These are phyloP conservation scores for Gyrodon lividus DNA, from an alignment of 768 basidiomycete genomes.

Conservation along the genomic window DNA sequence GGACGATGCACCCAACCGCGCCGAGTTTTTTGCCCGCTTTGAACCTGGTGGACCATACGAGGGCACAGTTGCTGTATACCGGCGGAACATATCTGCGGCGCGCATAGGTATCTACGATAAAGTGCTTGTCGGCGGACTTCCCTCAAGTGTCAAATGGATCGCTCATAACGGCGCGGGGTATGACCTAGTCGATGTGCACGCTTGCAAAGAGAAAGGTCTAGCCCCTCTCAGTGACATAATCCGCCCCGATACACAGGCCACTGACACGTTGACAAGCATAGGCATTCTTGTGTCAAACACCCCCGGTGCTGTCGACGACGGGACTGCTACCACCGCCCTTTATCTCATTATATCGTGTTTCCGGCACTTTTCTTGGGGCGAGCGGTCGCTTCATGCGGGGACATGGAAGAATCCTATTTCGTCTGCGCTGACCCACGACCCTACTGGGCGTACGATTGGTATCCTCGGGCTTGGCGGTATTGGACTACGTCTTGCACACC, in stretches of 20 bases:
- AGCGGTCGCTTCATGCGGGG: conserved; percentile 34
- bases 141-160: conserved; percentile 72
- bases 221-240: background rate
- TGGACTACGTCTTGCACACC: conserved; percentile 60
- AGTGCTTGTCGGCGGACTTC: conserved; percentile 56
- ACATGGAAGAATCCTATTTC: conserved; percentile 1
- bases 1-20: conserved; percentile 44
- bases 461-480: conserved; percentile 75
- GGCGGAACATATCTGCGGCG: conserved; percentile 43
- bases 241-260: background rate
- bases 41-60: conserved; percentile 46
- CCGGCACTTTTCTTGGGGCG: conserved; percentile 63
- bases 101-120: conserved; percentile 50
- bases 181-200: conserved; percentile 74
- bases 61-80: conserved; percentile 49
- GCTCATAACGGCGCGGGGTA: conserved; percentile 90
- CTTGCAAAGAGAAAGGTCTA: conserved; percentile 66
- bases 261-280: conserved; percentile 22
- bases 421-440: conserved; percentile 53
- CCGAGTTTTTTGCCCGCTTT: conserved; percentile 46
- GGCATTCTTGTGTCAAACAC: conserved; percentile 81
- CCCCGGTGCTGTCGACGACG: conserved; percentile 81
- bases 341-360: conserved; percentile 73
- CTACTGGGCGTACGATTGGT: conserved; percentile 61
- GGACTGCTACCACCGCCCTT: conserved; percentile 79